Evolutionary conservation across 2,329 filamentous ascomycete species (phyloP).

Genomic region (Aureobasidium subglaciale): DNA sequence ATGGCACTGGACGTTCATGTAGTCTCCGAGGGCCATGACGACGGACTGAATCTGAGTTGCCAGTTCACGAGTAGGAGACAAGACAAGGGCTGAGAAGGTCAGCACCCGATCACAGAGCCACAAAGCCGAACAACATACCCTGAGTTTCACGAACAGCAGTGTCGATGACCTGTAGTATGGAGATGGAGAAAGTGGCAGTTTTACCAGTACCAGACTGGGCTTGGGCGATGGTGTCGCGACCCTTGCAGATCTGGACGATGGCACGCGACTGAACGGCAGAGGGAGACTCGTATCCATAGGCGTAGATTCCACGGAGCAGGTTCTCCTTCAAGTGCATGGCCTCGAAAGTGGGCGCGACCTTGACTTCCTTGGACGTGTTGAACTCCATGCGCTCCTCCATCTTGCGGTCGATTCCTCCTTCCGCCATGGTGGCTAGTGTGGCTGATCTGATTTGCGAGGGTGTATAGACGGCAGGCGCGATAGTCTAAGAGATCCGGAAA

Average conservation of each 20-base stretch:
- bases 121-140: constrained; percentile 31
- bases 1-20: constrained; percentile 99
- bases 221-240: constrained; percentile 96
- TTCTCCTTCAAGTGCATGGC: constrained; percentile 98
- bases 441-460: not conserved
- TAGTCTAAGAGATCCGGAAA: not conserved
- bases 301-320: constrained; percentile 92
- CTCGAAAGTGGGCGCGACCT: constrained; percentile 87
- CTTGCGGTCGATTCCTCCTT: constrained; percentile 82
- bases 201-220: constrained; percentile 96
- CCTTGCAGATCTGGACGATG: constrained; percentile 98
- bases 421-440: constrained; percentile 64
- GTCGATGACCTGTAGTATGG: constrained; percentile 92
- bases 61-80: constrained; percentile 92
- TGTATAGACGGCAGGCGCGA: not conserved
- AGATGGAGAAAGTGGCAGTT: constrained; percentile 93
- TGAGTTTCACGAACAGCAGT: constrained; percentile 88
- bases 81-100: constrained; percentile 61
- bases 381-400: constrained; percentile 97
- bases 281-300: constrained; percentile 96
- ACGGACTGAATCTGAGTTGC: constrained; percentile 98
- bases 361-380: constrained; percentile 95
- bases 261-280: constrained; percentile 96
- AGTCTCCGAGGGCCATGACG: constrained; percentile 98
- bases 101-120: not conserved